Evolutionary conservation across 208 protist genomes (phyloP).

Genomic region (Acanthamoeba triangularis): DNA sequence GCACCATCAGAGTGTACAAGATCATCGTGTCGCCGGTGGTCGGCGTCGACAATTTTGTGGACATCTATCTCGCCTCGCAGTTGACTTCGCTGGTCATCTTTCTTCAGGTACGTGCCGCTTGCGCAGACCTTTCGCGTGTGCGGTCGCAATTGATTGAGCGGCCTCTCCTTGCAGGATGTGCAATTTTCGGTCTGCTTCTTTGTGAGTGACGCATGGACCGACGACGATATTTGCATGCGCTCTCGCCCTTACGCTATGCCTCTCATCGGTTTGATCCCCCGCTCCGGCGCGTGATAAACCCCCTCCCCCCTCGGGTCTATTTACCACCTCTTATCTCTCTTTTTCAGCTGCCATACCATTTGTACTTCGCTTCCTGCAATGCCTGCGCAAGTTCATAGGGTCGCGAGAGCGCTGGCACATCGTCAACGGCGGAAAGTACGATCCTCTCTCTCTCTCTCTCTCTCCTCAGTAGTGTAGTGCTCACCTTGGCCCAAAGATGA

Average conservation of each 20-base stretch:
- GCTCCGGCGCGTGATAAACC: neutral
- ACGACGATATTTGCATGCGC: neutral
- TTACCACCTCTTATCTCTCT: neutral
- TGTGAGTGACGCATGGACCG: slow-evolving; percentile 54
- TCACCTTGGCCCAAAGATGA: too few species aligned
- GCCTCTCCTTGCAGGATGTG: slow-evolving; percentile 31
- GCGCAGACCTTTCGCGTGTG: neutral
- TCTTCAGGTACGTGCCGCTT: slow-evolving; percentile 50
- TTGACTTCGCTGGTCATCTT: slow-evolving; percentile 80
- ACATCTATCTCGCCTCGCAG: slow-evolving; percentile 89
- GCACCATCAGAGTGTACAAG: neutral
- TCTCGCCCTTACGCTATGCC: neutral
- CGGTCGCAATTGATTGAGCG: neutral
- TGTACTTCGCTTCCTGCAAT: slow-evolving; percentile 86
- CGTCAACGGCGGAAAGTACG: slow-evolving; percentile 79
- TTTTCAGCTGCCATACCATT: slow-evolving; percentile 76
- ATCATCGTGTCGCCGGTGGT: neutral
- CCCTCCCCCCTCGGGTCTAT: neutral
- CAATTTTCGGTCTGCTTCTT: slow-evolving; percentile 86
- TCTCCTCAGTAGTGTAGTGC: too few species aligned
- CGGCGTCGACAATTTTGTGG: slow-evolving; percentile 78
- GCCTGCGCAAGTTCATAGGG: slow-evolving; percentile 86
- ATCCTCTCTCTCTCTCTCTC: too few species aligned
- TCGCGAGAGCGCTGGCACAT: slow-evolving; percentile 80
- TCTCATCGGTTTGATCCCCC: neutral